phyloP scores from a whole-genome alignment of 169 alveolate species.

The Plasmodium cynomolgi region DNA sequence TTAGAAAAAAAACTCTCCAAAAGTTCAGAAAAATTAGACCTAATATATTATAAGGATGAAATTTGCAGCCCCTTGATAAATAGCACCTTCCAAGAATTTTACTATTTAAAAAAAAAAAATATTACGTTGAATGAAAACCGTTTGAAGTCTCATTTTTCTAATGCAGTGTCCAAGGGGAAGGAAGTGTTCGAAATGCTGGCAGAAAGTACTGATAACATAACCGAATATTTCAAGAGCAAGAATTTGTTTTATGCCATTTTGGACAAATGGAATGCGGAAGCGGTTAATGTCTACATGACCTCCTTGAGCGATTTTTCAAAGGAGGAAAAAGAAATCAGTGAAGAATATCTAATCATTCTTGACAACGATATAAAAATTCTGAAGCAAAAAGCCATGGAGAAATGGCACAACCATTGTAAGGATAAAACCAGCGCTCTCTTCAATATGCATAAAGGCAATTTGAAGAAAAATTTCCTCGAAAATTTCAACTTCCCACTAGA shows the following conservation, averaged over 20 bases:
- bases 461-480: conserved; percentile 66
- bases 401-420: conserved; percentile 74
- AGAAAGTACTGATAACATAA: conserved; percentile 67
- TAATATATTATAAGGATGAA: conserved; percentile 67
- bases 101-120: conserved; percentile 66
- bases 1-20: conserved; percentile 72
- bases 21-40: conserved; percentile 64
- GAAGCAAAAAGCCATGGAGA: conserved; percentile 67
- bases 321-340: conserved; percentile 71
- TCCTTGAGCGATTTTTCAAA: conserved; percentile 66
- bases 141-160: conserved; percentile 38
- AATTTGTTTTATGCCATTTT: conserved; percentile 53
- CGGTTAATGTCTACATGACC: conserved; percentile 47
- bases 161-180: conserved; percentile 71
- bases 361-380: conserved; percentile 44
- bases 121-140: conserved; percentile 63
- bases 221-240: conserved; percentile 72
- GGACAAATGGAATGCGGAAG: conserved; percentile 74
- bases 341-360: conserved; percentile 37
- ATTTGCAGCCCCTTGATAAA: conserved; percentile 73
- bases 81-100: conserved; percentile 72
- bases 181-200: conserved; percentile 71
- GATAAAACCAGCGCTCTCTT: conserved; percentile 68
- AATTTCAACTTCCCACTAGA: conserved; percentile 75
- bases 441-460: conserved; percentile 71